phyloP scores from a whole-genome alignment of 164 flowering plant genomes.

The Sextonia rubra region DNA sequence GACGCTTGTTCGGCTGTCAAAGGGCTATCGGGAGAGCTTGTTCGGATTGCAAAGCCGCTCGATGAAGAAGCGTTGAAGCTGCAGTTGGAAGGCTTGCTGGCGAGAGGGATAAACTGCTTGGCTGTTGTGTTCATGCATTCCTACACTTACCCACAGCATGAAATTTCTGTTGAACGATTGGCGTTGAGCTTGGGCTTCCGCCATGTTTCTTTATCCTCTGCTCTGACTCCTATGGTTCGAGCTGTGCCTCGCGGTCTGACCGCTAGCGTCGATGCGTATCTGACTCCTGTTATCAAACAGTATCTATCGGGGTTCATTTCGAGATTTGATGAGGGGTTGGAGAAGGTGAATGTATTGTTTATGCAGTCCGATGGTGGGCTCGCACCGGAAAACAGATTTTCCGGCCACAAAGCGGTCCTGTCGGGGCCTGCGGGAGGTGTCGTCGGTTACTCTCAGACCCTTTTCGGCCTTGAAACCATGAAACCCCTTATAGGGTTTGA shows the following conservation, averaged over 20 bases:
- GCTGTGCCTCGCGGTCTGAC: conserved; percentile 98
- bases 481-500: conserved; percentile 98
- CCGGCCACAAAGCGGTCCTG: conserved; percentile 95
- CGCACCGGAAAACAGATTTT: conserved; percentile 92
- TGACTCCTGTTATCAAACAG: conserved; percentile 93
- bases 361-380: conserved; percentile 99
- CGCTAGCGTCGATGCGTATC: conserved; percentile 94
- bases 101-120: conserved; percentile 72
- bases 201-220: conserved; percentile 88
- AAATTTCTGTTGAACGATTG: conserved; percentile 51
- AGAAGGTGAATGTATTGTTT: conserved; percentile 80
- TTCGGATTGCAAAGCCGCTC: conserved; percentile 65
- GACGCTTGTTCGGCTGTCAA: conserved; percentile 25
- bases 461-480: conserved; percentile 74
- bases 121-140: conserved; percentile 96
- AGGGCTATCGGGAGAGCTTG: conserved; percentile 85
- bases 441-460: conserved; percentile 95
- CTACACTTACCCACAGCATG: conserved; percentile 88
- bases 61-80: conserved; percentile 60
- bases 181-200: conserved; percentile 78
- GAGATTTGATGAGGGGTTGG: conserved; percentile 69
- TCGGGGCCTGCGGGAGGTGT: conserved; percentile 99
- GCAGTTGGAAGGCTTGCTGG: conserved; percentile 47
- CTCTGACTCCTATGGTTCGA: conserved; percentile 95
- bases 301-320: conserved; percentile 89